Percentiles rank a stretch among this genome's conserved stretches.
These are phyloP conservation scores for Serendipita sp. DNA, from an alignment of 768 basidiomycete genomes.

Conservation along the genomic window DNA sequence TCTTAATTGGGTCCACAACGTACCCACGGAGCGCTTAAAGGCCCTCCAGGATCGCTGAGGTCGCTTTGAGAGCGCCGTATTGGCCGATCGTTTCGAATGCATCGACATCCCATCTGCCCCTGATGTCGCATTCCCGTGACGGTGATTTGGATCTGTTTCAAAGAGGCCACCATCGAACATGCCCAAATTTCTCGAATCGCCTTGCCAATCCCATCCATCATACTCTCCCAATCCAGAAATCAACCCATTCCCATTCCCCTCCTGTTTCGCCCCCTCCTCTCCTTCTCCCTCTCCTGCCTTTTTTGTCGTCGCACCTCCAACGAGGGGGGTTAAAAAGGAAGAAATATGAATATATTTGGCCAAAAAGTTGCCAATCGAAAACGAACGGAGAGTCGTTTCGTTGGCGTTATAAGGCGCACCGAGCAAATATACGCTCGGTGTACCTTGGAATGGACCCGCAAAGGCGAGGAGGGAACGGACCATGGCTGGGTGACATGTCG, in stretches of 20 bases:
- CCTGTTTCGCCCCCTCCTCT: too few relatives aligned
- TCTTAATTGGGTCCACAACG: conserved; percentile 22
- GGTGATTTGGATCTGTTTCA: background rate
- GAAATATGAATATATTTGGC: conserved; percentile 26
- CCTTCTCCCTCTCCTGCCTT: too few relatives aligned
- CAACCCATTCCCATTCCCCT: too few relatives aligned
- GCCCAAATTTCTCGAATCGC: conserved; percentile 4
- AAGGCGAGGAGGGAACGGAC: conserved; percentile 29
- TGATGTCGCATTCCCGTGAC: background rate
- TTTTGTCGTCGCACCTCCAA: conserved; percentile 18
- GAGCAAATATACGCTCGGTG: conserved; percentile 29
- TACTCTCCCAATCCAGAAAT: too few relatives aligned
- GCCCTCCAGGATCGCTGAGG: background rate
- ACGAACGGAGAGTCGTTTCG: conserved; percentile 14
- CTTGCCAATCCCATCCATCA: conserved; percentile 11
- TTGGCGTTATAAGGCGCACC: conserved; percentile 27
- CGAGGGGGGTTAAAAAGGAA: conserved; percentile 26
- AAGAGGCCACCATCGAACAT: background rate
- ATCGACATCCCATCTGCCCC: background rate
- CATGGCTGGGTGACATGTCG: conserved; percentile 25
- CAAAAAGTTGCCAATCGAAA: background rate
- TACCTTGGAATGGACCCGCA: conserved; percentile 33
- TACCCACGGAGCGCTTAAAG: background rate
- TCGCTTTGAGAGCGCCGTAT: background rate
- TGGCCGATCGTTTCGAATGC: too few relatives aligned